These are phyloP conservation scores for Tetracladium marchalianum DNA, from an alignment of 495 filamentous ascomycete genomes.

Conservation along the genomic window DNA sequence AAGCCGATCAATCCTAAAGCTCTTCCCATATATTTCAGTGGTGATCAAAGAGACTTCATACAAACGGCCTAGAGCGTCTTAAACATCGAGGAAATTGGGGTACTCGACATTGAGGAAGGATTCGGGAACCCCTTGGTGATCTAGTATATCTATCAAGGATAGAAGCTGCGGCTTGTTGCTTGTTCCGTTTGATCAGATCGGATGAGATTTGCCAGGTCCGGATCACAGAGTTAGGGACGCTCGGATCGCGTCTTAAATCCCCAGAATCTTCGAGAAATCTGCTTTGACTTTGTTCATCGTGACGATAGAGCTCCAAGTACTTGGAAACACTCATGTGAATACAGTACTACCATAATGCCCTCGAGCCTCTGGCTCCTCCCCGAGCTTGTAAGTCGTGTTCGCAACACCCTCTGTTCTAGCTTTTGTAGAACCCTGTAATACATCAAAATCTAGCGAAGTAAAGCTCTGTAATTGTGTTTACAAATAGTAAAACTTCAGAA, in stretches of 20 bases:
- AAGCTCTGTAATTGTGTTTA: too few species aligned
- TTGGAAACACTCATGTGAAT: constrained; percentile 20
- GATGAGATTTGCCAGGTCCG: constrained; percentile 41
- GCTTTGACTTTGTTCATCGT: constrained; percentile 23
- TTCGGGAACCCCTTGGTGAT: constrained; percentile 32
- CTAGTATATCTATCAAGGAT: constrained; percentile 31
- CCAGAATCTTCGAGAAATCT: constrained; percentile 30
- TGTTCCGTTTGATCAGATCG: constrained; percentile 26
- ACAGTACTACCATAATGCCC: too few species aligned
- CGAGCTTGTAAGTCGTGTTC: too few species aligned
- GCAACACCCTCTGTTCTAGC: too few species aligned
- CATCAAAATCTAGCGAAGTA: too few species aligned
- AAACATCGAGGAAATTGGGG: constrained; percentile 4
- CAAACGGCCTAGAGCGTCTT: constrained; percentile 7
- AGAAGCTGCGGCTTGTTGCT: constrained; percentile 28
- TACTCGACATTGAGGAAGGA: constrained; percentile 17
- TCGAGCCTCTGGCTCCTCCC: too few species aligned
- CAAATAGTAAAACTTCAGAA: too few species aligned
- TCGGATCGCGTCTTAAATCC: constrained; percentile 27
- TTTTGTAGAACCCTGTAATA: too few species aligned
- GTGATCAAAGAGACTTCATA: constrained; percentile 18
- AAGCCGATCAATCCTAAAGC: background rate
- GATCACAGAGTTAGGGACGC: constrained; percentile 28
- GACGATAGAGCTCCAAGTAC: constrained; percentile 24
- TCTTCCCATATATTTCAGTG: background rate